Percentiles rank a stretch among this genome's conserved stretches.
phyloP scores from a whole-genome alignment of 306 rosid species.

The Senna tora region DNA sequence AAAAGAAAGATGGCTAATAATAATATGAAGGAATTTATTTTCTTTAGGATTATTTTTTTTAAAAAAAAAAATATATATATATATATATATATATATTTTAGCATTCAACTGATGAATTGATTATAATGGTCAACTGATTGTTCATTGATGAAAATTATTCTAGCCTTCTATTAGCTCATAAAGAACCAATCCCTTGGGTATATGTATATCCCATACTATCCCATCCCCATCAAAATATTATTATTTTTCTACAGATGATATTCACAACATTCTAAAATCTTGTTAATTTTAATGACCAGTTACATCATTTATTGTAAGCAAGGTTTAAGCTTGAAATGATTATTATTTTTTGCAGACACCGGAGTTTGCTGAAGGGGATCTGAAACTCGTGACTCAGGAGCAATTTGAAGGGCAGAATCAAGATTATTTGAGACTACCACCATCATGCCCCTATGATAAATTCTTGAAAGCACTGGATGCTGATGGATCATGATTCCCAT shows the following conservation, averaged over 20 bases:
- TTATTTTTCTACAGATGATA: slow-evolving; percentile 11
- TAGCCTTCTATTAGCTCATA: not conserved
- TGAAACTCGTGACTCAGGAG: slow-evolving; percentile 50
- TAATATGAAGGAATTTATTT: slow-evolving; percentile 17
- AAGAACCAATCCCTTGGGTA: too few relatives aligned
- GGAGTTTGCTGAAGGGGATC: slow-evolving; percentile 54
- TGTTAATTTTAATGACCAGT: slow-evolving; percentile 20
- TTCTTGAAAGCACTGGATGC: slow-evolving; percentile 96
- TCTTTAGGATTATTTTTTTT: slow-evolving; percentile 4
- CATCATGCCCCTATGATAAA: slow-evolving; percentile 89
- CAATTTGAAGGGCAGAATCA: slow-evolving; percentile 51
- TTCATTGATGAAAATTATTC: not conserved
- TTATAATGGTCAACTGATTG: slow-evolving; percentile 16
- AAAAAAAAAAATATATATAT: too few relatives aligned
- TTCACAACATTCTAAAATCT: slow-evolving; percentile 7
- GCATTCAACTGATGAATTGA: slow-evolving; percentile 9
- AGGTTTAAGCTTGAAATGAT: slow-evolving; percentile 19
- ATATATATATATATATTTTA: too few relatives aligned
- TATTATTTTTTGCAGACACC: slow-evolving; percentile 45
- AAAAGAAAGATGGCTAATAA: slow-evolving; percentile 6
- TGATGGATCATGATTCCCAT: slow-evolving; percentile 36
- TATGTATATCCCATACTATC: too few relatives aligned
- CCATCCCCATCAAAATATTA: too few relatives aligned
- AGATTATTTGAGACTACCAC: slow-evolving; percentile 74
- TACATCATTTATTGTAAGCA: not conserved